Base-by-base conservation (phyloP, 257 asterid genomes). In the Mitragyna speciosa region DNA sequence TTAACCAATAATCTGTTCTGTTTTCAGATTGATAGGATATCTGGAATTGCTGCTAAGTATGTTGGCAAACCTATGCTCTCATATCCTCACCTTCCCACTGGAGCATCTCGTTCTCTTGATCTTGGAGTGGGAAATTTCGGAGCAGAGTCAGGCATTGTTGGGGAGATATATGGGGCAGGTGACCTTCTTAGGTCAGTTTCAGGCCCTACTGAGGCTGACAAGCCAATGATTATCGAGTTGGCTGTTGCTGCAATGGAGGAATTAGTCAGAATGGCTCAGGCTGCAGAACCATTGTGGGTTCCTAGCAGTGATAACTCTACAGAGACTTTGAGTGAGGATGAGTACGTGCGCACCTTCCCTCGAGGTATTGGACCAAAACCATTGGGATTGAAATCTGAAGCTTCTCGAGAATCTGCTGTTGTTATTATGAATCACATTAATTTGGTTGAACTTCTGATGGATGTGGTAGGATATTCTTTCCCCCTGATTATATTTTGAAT, bases 351-450 rank as follows among this genome's bases (percentile, higher is more conserved):
- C 78, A 82, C 88, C 4, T 92, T 96, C 81, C 96, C 98, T 45
- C 89, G 97, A 26, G 98, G 99, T n/a, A 92, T 96, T 16, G 99
- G 97, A 73, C 98, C 97, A 1, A 94, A 90, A 73, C 92, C 97
- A 0, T 49, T 90, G 85, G 97, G 98, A 20, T 83, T 91, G 84
- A 90, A 87, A 79, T 88, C 98, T 16, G 99, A 96, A 86, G 98
- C 98, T 2, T 94, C 99, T 0, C 76, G 97, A 12, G 97, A 92
- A 82, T 86, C 99, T 0, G 87, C 95, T 70, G 98, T 96, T 47
- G 97, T 96, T 83, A 96, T 94, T 47, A 94, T 94, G 97, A 94
- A 89, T 83, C 98, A 89, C 71, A 85, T 89, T 75, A 92, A 90
- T 83, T 88, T 96, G 6, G 97, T 94, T 17, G 97, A 92, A 84